phyloP scores from a whole-genome alignment of 2,329 filamentous ascomycete genomes.

The Curvularia eragrostidis region DNA sequence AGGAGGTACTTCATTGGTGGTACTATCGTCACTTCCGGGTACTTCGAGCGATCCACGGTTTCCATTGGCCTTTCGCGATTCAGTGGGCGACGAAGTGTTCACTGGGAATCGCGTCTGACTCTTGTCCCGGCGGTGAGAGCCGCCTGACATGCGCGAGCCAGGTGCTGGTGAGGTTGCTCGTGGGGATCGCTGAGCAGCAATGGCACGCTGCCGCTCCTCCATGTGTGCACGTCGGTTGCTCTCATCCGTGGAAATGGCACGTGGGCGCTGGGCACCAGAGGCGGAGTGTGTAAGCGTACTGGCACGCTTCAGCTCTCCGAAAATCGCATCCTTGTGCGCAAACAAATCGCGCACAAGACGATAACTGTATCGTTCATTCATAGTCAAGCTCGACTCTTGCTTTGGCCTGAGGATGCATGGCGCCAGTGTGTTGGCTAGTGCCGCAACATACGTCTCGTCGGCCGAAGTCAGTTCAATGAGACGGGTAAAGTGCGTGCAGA shows the following conservation, averaged over 20 bases:
- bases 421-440: conserved; percentile 76
- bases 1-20: conserved; percentile 40
- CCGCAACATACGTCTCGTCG: conserved; percentile 81
- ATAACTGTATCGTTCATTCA: conserved; percentile 94
- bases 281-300: conserved; percentile 70
- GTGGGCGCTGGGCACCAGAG: conserved; percentile 68
- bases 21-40: conserved; percentile 65
- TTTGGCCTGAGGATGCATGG: conserved; percentile 89
- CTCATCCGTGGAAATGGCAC: conserved; percentile 93
- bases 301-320: conserved; percentile 92
- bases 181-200: conserved; percentile 67
- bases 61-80: conserved; percentile 62
- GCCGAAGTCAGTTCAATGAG: conserved; percentile 96
- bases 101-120: conserved; percentile 87
- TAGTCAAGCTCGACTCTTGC: conserved; percentile 84
- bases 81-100: conserved; percentile 58
- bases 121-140: conserved; percentile 71
- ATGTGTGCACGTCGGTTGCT: conserved; percentile 92
- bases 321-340: conserved; percentile 91
- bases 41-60: conserved; percentile 79
- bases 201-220: conserved; percentile 88
- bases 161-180: conserved; percentile 77
- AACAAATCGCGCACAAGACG: conserved; percentile 92
- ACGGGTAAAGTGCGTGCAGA: conserved; percentile 97
- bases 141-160: conserved; percentile 52